Conservation (phyloP, 306 rosid genomes). For the Malus sylvestris region DNA sequence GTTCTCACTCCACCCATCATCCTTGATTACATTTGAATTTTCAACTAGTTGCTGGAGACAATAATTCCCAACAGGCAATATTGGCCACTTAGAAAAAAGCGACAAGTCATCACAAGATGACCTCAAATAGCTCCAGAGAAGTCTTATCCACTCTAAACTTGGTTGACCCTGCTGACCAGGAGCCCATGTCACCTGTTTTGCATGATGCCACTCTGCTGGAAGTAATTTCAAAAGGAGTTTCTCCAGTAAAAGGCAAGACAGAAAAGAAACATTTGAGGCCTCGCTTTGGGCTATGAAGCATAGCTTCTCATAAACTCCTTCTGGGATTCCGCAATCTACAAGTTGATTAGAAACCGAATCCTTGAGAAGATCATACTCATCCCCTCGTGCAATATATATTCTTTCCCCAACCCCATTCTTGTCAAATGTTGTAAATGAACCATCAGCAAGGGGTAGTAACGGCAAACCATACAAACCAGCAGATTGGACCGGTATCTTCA, state of each 20-base stretch:
- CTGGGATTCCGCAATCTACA: constrained; percentile 56
- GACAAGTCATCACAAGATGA: constrained; percentile 70
- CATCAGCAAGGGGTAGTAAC: constrained; percentile 79
- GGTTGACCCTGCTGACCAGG: constrained; percentile 88
- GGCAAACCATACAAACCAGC: constrained; percentile 67
- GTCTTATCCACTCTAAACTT: constrained; percentile 82
- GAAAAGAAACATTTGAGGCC: constrained; percentile 65
- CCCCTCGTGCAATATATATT: constrained; percentile 76
- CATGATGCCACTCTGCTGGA: constrained; percentile 90
- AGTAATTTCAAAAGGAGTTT: constrained; percentile 73
- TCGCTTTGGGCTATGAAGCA: constrained; percentile 63
- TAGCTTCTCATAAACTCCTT: constrained; percentile 63
- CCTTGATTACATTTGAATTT: constrained; percentile 69
- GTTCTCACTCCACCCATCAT: constrained; percentile 97
- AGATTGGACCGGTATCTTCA: constrained; percentile 53
- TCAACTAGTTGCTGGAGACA: constrained; percentile 64
- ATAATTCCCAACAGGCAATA: constrained; percentile 68
- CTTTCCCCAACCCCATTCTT: constrained; percentile 79
- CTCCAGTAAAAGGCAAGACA: constrained; percentile 81
- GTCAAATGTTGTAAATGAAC: constrained; percentile 72
- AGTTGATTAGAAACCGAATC: constrained; percentile 78
- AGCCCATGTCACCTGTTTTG: constrained; percentile 71
- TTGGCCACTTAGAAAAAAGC: constrained; percentile 86
- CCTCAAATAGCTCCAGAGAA: constrained; percentile 84
- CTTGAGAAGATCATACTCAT: constrained; percentile 80